phyloP scores from a whole-genome alignment of 164 flowering plant genomes.

The Aristolochia fimbriata region DNA sequence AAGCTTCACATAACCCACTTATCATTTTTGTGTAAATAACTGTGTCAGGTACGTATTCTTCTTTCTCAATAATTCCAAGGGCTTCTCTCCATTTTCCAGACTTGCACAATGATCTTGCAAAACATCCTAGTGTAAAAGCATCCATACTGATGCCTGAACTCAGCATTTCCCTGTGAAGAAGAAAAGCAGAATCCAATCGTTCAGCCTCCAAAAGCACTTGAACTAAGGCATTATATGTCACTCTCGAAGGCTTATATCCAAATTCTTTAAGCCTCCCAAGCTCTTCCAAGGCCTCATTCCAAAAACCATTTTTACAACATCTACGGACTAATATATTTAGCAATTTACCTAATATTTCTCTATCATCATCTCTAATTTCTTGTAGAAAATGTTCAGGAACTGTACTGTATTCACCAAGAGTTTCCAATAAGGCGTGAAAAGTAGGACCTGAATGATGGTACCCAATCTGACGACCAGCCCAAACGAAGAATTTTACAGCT shows the following conservation, averaged over 20 bases:
- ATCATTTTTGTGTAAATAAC: slow-evolving; percentile 71
- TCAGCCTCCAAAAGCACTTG: slow-evolving; percentile 59
- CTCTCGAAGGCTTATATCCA: slow-evolving; percentile 57
- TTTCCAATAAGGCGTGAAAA: slow-evolving; percentile 55
- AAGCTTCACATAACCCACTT: slow-evolving; percentile 85
- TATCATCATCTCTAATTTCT: slow-evolving; percentile 58
- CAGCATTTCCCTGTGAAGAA: slow-evolving; percentile 66
- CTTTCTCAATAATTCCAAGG: slow-evolving; percentile 53
- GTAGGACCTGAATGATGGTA: slow-evolving; percentile 47
- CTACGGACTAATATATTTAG: slow-evolving; percentile 61
- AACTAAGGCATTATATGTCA: slow-evolving; percentile 67
- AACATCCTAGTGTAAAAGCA: slow-evolving; percentile 42
- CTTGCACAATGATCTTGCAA: slow-evolving; percentile 59
- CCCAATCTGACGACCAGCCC: slow-evolving; percentile 91
- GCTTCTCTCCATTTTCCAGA: slow-evolving; percentile 72
- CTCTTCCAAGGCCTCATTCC: slow-evolving; percentile 86
- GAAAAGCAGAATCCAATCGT: slow-evolving; percentile 49
- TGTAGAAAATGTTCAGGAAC: slow-evolving; percentile 38
- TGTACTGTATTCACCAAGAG: slow-evolving; percentile 23
- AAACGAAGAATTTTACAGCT: slow-evolving; percentile 65
- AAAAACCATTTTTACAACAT: slow-evolving; percentile 58
- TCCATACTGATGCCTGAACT: slow-evolving; percentile 48
- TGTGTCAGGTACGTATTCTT: slow-evolving; percentile 56
- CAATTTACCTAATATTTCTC: slow-evolving; percentile 54
- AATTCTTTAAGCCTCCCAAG: slow-evolving; percentile 81